Percentiles rank a stretch among this genome's conserved stretches.
phyloP scores from a whole-genome alignment of 2,329 filamentous ascomycete species.

The Clathrospora elynae region DNA sequence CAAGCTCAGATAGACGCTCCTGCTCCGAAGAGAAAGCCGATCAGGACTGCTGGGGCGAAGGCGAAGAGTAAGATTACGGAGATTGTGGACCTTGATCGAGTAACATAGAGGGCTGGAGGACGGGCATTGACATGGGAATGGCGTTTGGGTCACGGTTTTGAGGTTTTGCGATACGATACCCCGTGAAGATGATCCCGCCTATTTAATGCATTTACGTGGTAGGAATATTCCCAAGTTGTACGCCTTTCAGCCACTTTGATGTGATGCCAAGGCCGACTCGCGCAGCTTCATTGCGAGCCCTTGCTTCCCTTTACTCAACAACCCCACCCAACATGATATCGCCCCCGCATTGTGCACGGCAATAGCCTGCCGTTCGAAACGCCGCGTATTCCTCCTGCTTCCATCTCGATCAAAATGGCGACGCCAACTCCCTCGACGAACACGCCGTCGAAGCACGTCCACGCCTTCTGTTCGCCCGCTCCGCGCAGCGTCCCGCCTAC shows the following conservation, averaged over 20 bases:
- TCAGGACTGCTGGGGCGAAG: conserved; percentile 11
- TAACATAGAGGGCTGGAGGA: neutral
- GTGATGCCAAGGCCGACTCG: neutral
- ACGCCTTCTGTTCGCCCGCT: conserved; percentile 48
- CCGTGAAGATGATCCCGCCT: neutral
- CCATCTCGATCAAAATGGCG: conserved; percentile 34
- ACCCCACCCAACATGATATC: conserved; percentile 3
- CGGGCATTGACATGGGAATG: neutral
- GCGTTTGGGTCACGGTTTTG: conserved; percentile 1
- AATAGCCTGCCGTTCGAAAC: too few relatives aligned
- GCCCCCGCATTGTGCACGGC: too few relatives aligned
- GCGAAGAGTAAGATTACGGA: conserved; percentile 28
- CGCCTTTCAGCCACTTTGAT: too few relatives aligned
- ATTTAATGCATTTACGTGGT: neutral
- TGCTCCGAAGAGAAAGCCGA: conserved; percentile 8
- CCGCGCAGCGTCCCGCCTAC: conserved; percentile 52
- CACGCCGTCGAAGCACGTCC: conserved; percentile 46
- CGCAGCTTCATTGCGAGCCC: conserved; percentile 5
- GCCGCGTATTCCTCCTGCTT: too few relatives aligned
- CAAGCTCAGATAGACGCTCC: neutral
- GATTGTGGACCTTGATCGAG: conserved; percentile 31
- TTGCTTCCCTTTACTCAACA: neutral
- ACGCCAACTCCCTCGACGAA: conserved; percentile 47
- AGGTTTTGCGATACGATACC: conserved; percentile 15
- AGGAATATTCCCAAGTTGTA: too few relatives aligned